A percentile compares a stretch with the other conserved stretches of the same genome.
These are phyloP conservation scores for Candolleomyces aberdarensis DNA, from an alignment of 768 basidiomycete genomes.

Conservation along the genomic window DNA sequence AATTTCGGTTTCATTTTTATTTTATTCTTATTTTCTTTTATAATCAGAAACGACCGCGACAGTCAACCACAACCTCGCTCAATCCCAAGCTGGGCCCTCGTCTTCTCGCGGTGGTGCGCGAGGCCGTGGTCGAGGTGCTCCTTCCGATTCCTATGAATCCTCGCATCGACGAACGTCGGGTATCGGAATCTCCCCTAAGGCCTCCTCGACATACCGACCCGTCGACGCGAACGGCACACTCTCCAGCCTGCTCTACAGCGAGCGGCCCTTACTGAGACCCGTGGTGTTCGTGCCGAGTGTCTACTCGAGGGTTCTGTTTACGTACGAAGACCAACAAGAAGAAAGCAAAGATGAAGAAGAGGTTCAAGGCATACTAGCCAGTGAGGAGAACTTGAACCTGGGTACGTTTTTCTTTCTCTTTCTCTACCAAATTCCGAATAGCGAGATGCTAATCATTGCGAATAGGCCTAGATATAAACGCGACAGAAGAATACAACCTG, in stretches of 20 bases:
- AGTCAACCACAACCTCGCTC: conserved; percentile 7
- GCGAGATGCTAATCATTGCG: no score
- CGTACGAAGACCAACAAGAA: conserved; percentile 60
- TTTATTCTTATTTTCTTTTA: background rate
- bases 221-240: conserved; percentile 40
- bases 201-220: background rate
- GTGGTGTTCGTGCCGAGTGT: conserved; percentile 66
- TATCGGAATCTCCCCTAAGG: conserved; percentile 23
- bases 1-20: background rate
- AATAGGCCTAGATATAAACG: conserved; percentile 5
- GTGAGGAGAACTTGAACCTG: background rate
- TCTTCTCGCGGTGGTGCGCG: conserved; percentile 17
- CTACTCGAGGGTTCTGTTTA: conserved; percentile 47
- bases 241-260: conserved; percentile 52
- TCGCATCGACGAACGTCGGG: conserved; percentile 21
- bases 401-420: background rate
- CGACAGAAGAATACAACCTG: conserved; percentile 33
- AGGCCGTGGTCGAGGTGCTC: conserved; percentile 14
- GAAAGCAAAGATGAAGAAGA: conserved; percentile 38
- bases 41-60: conserved; percentile 6
- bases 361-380: conserved; percentile 51
- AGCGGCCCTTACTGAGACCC: conserved; percentile 63
- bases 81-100: conserved; percentile 14
- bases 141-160: conserved; percentile 4
- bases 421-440: no score